Percentiles rank a stretch among this genome's conserved stretches.
Evolutionary conservation across 805 yeast genomes (phyloP).

Genomic region (Starmera pachycereana): DNA sequence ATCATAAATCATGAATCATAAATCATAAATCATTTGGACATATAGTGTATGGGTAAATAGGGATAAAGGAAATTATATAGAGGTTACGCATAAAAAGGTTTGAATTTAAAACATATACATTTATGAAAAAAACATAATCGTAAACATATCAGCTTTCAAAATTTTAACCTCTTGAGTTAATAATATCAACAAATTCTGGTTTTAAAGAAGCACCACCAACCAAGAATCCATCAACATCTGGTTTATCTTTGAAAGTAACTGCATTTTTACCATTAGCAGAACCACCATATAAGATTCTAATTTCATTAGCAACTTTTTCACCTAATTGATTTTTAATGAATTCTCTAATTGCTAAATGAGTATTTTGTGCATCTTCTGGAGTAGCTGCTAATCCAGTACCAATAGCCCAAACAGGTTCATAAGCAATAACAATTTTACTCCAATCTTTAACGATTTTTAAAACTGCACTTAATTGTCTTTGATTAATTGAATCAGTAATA

Average conservation of each 20-base stretch:
- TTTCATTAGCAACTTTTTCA: slow-evolving; percentile 59
- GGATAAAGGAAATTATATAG: not conserved
- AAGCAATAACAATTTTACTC: slow-evolving; percentile 88
- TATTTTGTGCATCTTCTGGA: slow-evolving; percentile 94
- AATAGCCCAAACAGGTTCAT: slow-evolving; percentile 99
- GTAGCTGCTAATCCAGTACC: slow-evolving; percentile 99
- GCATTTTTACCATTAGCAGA: slow-evolving; percentile 95
- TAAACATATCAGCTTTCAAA: not conserved
- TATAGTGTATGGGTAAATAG: not conserved
- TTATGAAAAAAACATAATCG: not conserved
- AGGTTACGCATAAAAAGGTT: not conserved
- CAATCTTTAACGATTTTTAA: slow-evolving; percentile 76
- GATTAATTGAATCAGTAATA: slow-evolving; percentile 75
- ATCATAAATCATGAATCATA: not conserved
- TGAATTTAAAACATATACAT: not conserved
- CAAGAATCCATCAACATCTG: slow-evolving; percentile 95
- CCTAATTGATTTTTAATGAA: slow-evolving; percentile 74
- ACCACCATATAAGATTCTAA: slow-evolving; percentile 97
- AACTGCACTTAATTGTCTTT: slow-evolving; percentile 86
- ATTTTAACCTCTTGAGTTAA: slow-evolving; percentile 74
- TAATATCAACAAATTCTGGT: slow-evolving; percentile 94
- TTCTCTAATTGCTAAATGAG: slow-evolving; percentile 81
- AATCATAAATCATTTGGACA: not conserved
- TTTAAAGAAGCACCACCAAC: slow-evolving; percentile 99
- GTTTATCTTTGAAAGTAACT: slow-evolving; percentile 78